These are phyloP conservation scores for Rhodotorula sp. DNA, from an alignment of 1,284 basidiomycete genomes.

Conservation along the genomic window DNA sequence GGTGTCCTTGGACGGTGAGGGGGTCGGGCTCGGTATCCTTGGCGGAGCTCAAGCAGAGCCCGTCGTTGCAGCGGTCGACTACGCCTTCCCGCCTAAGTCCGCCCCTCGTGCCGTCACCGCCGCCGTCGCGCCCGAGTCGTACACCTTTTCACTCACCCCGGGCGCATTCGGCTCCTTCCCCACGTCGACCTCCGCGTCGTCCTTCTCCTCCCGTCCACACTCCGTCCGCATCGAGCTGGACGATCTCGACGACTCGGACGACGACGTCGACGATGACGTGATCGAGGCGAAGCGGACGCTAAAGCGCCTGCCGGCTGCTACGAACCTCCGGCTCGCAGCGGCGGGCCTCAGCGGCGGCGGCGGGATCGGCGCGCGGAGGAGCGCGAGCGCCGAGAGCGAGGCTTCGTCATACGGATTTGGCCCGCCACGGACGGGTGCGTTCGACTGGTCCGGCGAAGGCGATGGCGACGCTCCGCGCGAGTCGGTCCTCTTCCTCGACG, in stretches of 20 bases:
- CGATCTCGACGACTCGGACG: conserved; percentile 46
- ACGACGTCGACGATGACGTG: conserved; percentile 43
- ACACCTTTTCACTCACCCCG: conserved; percentile 23
- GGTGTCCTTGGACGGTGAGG: not conserved
- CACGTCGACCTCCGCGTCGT: not conserved
- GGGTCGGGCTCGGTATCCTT: not conserved
- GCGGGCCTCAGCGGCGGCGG: conserved; percentile 49
- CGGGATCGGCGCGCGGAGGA: not conserved
- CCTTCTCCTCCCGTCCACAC: conserved; percentile 11
- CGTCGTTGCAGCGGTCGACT: not conserved
- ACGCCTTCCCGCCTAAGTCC: not conserved
- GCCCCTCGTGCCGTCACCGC: not conserved
- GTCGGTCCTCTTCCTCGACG: conserved; percentile 44
- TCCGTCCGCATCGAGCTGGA: conserved; percentile 47
- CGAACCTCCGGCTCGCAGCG: conserved; percentile 43
- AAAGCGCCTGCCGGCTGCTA: conserved; percentile 44
- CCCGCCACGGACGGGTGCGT: conserved; percentile 50
- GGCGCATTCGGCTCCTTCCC: not conserved
- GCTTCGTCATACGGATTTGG: conserved; percentile 54
- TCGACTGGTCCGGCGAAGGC: conserved; percentile 47
- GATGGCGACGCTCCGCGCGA: conserved; percentile 42
- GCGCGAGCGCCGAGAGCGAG: conserved; percentile 59
- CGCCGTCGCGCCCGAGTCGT: not conserved
- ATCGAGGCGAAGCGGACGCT: conserved; percentile 41
- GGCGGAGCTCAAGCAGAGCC: not conserved